Conservation (phyloP, 1,284 basidiomycete genomes). For the Mycena sp. region DNA sequence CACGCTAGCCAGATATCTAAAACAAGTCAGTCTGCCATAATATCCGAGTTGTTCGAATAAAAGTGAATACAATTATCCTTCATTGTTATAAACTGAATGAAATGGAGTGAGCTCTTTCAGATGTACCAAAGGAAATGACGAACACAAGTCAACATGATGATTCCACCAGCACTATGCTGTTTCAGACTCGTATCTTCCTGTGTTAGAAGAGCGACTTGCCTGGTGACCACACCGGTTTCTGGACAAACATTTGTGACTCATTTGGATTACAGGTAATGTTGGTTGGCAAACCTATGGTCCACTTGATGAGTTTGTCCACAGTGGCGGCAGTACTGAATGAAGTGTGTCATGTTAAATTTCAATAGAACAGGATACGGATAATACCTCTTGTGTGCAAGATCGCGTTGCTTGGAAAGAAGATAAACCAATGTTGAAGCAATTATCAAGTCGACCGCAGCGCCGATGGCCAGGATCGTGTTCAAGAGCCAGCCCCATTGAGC, state of each 20-base stretch:
- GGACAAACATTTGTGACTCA: not conserved
- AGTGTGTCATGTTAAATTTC: not conserved
- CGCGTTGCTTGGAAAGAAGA: not conserved
- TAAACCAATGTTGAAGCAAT: not conserved
- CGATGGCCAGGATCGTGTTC: not conserved
- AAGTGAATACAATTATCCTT: not conserved
- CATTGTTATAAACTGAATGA: constrained; percentile 10
- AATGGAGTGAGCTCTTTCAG: not conserved
- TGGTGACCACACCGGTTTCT: constrained; percentile 25
- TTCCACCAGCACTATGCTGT: not conserved
- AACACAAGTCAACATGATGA: not conserved
- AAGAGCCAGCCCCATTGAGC: constrained; percentile 7
- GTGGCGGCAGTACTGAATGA: constrained; percentile 8
- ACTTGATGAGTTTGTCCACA: constrained; percentile 18
- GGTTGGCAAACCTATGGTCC: constrained; percentile 17
- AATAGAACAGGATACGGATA: not conserved
- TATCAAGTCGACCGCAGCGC: not conserved
- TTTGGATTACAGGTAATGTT: not conserved
- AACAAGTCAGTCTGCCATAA: not conserved
- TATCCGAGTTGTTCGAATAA: not conserved
- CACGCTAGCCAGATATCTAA: constrained; percentile 13
- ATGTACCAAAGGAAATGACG: not conserved
- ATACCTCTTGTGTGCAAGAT: not conserved
- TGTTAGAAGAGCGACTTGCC: not conserved
- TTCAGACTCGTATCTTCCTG: too few relatives aligned